These are phyloP conservation scores for Jackrogersella minutella DNA, from an alignment of 495 filamentous ascomycete species.

Conservation along the genomic window DNA sequence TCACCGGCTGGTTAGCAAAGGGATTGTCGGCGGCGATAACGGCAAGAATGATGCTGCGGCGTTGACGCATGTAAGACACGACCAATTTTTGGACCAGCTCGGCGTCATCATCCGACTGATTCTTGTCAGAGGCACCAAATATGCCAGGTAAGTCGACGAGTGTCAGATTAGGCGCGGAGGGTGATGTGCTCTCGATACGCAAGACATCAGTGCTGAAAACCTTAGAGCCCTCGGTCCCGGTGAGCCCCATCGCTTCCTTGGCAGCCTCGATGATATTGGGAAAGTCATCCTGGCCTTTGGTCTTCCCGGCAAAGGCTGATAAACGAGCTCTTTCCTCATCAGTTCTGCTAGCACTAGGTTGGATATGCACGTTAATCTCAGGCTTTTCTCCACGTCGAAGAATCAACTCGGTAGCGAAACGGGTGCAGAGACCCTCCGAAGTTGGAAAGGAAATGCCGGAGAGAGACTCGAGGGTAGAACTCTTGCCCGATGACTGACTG, in stretches of 20 bases:
- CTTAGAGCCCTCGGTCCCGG: conserved; percentile 29
- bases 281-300: conserved; percentile 47
- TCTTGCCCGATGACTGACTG: conserved; percentile 69
- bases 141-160: conserved; percentile 66
- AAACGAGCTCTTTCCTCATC: conserved; percentile 44
- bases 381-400: conserved; percentile 53
- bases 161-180: conserved; percentile 58
- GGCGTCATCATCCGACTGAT: conserved; percentile 52
- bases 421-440: conserved; percentile 61
- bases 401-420: conserved; percentile 66
- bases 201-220: conserved; percentile 57
- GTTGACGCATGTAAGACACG: conserved; percentile 55
- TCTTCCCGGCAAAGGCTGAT: conserved; percentile 44
- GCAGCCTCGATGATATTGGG: conserved; percentile 55
- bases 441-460: conserved; percentile 68
- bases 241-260: conserved; percentile 50
- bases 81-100: conserved; percentile 55
- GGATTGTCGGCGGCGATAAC: conserved; percentile 62
- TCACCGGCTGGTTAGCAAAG: conserved; percentile 58
- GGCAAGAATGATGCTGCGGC: conserved; percentile 60
- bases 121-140: conserved; percentile 54
- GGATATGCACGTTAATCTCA: conserved; percentile 50
- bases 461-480: conserved; percentile 72
- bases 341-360: conserved; percentile 45
- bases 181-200: conserved; percentile 61